Percentiles rank a stretch among this genome's conserved stretches.
Evolutionary conservation across 371 early-diverging fungal genomes (phyloP).

Genomic region (Actinomucor elegans): DNA sequence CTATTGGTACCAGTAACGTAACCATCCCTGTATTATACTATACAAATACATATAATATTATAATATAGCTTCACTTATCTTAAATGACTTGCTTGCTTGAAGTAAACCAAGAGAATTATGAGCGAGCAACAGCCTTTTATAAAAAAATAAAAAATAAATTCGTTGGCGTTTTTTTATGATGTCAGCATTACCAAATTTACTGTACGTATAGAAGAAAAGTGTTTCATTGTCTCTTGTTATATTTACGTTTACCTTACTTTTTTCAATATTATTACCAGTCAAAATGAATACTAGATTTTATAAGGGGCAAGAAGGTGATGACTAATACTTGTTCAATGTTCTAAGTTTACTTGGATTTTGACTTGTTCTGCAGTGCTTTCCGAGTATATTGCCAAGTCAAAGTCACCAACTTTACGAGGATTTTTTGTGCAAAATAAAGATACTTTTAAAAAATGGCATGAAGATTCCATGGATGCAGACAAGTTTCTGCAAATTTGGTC

Average conservation of each 20-base stretch:
- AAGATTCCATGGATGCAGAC: not conserved
- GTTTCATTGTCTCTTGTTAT: too few relatives aligned
- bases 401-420: not conserved
- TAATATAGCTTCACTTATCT: slow-evolving; percentile 8
- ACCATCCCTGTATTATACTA: slow-evolving; percentile 11
- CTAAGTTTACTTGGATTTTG: slow-evolving; percentile 1
- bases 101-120: slow-evolving; percentile 7
- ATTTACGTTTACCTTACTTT: too few relatives aligned
- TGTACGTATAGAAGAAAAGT: too few relatives aligned
- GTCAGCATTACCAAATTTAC: too few relatives aligned
- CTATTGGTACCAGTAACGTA: slow-evolving; percentile 3
- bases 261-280: too few relatives aligned
- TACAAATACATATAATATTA: too few relatives aligned
- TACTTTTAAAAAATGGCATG: slow-evolving; percentile 3
- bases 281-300: slow-evolving; percentile 6
- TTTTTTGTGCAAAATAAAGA: slow-evolving; percentile 6
- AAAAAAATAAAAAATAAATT: slow-evolving; percentile 9
- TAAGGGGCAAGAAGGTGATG: slow-evolving; percentile 12
- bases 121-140: too few relatives aligned
- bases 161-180: too few relatives aligned
- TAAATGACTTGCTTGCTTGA: slow-evolving; percentile 11
- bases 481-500: slow-evolving; percentile 6
- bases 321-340: not conserved
- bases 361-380: slow-evolving; percentile 3
- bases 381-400: slow-evolving; percentile 2